Evolutionary conservation across 208 protist species (phyloP).

Genomic region (Trypanosoma caninum): DNA sequence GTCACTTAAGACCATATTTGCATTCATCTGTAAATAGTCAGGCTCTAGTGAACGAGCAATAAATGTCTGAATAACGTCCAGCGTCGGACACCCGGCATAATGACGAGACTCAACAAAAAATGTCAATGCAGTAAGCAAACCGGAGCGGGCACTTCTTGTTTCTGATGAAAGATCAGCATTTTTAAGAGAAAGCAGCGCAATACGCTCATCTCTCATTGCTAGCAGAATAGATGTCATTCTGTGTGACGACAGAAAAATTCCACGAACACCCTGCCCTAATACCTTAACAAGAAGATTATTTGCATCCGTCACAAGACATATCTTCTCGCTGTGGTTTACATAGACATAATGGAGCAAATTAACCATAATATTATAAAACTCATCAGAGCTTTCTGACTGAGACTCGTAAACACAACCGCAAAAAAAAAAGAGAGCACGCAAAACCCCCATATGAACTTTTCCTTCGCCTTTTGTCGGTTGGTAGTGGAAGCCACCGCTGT

Average conservation of each 20-base stretch:
- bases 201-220: slow-evolving; percentile 48
- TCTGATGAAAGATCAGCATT: slow-evolving; percentile 22
- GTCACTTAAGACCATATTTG: slow-evolving; percentile 41
- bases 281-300: slow-evolving; percentile 64
- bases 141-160: slow-evolving; percentile 33
- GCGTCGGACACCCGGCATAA: slow-evolving; percentile 61
- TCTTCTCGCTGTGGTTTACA: slow-evolving; percentile 72
- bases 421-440: slow-evolving; percentile 86
- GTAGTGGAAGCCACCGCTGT: not conserved
- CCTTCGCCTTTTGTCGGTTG: not conserved
- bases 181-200: slow-evolving; percentile 31
- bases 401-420: slow-evolving; percentile 73
- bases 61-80: slow-evolving; percentile 38
- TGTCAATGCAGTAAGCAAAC: slow-evolving; percentile 55
- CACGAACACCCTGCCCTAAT: slow-evolving; percentile 44
- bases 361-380: slow-evolving; percentile 73
- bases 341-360: slow-evolving; percentile 73
- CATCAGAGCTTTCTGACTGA: slow-evolving; percentile 29
- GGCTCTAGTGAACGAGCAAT: slow-evolving; percentile 35
- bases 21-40: slow-evolving; percentile 29
- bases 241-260: slow-evolving; percentile 56
- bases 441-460: slow-evolving; percentile 63
- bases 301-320: slow-evolving; percentile 61
- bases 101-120: slow-evolving; percentile 69
- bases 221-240: slow-evolving; percentile 55